phyloP scores from a whole-genome alignment of 164 flowering plant genomes.

The Stephania japonica region DNA sequence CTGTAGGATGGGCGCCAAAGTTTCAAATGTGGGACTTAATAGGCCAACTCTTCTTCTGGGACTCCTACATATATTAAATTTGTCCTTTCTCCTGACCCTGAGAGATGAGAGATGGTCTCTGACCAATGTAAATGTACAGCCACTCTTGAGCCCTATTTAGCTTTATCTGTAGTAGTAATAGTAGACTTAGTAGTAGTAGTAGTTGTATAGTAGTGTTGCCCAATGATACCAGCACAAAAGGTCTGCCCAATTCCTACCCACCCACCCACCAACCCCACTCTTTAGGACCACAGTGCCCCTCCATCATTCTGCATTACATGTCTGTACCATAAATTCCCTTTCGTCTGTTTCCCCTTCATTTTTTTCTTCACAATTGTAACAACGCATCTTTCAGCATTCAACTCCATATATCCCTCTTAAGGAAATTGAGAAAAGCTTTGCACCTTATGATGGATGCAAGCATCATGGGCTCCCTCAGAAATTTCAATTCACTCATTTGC shows the following conservation, averaged over 20 bases:
- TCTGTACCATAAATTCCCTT: background rate
- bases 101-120: background rate
- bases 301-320: background rate
- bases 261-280: background rate
- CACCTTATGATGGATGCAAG: background rate
- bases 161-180: background rate
- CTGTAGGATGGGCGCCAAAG: background rate
- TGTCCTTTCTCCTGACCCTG: slow-evolving; percentile 4
- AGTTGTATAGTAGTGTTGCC: slow-evolving; percentile 3
- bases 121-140: background rate
- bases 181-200: background rate
- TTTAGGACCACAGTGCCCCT: slow-evolving; percentile 10
- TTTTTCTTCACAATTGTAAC: background rate
- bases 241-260: background rate
- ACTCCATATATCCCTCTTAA: background rate
- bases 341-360: background rate
- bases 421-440: no score
- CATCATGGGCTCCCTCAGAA: background rate
- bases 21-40: background rate
- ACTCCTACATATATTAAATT: background rate
- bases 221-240: background rate
- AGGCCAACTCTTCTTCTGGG: background rate
- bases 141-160: slow-evolving; percentile 12
- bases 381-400: background rate
- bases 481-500: background rate